Evolutionary conservation across 2,329 filamentous ascomycete genomes (phyloP).

Genomic region (Tothia fuscella): DNA sequence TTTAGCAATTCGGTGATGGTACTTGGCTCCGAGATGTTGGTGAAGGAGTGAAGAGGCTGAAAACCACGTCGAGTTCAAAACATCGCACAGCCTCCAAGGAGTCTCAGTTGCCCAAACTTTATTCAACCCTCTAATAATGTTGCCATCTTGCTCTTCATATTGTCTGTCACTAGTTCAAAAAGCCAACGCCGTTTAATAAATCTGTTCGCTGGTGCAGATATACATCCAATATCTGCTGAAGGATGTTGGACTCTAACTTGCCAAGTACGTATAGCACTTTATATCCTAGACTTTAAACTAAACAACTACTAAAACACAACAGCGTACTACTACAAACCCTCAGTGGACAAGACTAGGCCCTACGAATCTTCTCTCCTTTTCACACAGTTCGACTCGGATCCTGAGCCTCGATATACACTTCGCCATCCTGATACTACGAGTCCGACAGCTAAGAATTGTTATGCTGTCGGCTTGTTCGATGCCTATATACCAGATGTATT

Average conservation of each 20-base stretch:
- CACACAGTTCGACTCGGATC: conserved; percentile 66
- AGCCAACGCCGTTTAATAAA: too few relatives aligned
- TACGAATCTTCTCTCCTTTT: conserved; percentile 41
- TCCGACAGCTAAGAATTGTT: conserved; percentile 64
- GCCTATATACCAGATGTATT: conserved; percentile 68
- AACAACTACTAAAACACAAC: background rate
- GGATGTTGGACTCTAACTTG: conserved; percentile 10
- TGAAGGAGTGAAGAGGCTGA: too few relatives aligned
- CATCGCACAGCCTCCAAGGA: too few relatives aligned
- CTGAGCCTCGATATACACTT: conserved; percentile 67
- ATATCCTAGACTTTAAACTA: background rate
- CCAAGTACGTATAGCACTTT: conserved; percentile 4
- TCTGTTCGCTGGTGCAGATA: too few relatives aligned
- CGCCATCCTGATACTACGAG: conserved; percentile 62
- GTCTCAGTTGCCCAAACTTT: too few relatives aligned
- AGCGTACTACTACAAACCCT: conserved; percentile 11
- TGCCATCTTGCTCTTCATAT: too few relatives aligned
- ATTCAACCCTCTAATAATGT: too few relatives aligned
- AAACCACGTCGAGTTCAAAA: too few relatives aligned
- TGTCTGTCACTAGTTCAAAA: too few relatives aligned
- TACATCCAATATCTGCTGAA: too few relatives aligned
- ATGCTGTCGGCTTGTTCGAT: conserved; percentile 77
- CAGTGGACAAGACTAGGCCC: conserved; percentile 3
- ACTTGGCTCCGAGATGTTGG: too few relatives aligned
- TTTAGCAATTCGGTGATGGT: too few relatives aligned